These are phyloP conservation scores for Carex arenaria DNA, from an alignment of 202 grass and related monocot genomes.

Conservation along the genomic window DNA sequence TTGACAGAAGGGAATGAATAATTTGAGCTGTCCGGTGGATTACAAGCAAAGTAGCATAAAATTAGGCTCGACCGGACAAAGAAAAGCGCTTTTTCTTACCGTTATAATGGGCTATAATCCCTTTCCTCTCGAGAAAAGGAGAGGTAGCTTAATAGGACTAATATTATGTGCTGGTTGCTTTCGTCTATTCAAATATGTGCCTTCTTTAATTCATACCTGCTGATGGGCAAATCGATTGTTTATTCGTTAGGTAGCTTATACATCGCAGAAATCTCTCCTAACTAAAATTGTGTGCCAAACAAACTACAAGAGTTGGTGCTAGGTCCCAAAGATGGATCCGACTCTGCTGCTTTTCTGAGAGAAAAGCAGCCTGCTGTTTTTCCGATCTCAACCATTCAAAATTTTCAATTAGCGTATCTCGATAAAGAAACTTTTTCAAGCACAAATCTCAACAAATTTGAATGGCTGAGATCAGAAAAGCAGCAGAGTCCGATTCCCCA, in stretches of 20 bases:
- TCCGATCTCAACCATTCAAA: too few species aligned
- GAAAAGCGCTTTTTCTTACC: background rate
- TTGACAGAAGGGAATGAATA: background rate
- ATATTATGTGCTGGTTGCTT: constrained; percentile 5
- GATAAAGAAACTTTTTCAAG: too few species aligned
- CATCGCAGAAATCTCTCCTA: constrained; percentile 11
- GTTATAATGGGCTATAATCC: background rate
- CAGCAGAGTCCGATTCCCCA: too few species aligned
- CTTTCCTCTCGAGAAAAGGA: constrained; percentile 1
- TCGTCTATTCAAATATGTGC: background rate
- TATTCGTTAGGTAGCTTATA: constrained; percentile 20
- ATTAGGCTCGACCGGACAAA: background rate
- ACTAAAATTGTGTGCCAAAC: constrained; percentile 14
- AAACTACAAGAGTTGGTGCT: constrained; percentile 18
- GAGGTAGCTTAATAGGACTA: constrained; percentile 6
- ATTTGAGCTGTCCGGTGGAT: background rate
- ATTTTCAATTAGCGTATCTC: too few species aligned
- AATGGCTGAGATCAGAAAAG: too few species aligned
- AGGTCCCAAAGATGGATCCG: constrained; percentile 14
- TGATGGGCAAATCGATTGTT: background rate
- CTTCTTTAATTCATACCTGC: constrained; percentile 1
- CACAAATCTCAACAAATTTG: too few species aligned
- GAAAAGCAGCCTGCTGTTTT: too few species aligned
- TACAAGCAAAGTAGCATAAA: constrained; percentile 13
- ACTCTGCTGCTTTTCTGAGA: too few species aligned